A percentile compares a stretch with the other conserved stretches of the same genome.
Evolutionary conservation across 2,329 filamentous ascomycete species (phyloP).

Genomic region (Curvularia verruculosa): DNA sequence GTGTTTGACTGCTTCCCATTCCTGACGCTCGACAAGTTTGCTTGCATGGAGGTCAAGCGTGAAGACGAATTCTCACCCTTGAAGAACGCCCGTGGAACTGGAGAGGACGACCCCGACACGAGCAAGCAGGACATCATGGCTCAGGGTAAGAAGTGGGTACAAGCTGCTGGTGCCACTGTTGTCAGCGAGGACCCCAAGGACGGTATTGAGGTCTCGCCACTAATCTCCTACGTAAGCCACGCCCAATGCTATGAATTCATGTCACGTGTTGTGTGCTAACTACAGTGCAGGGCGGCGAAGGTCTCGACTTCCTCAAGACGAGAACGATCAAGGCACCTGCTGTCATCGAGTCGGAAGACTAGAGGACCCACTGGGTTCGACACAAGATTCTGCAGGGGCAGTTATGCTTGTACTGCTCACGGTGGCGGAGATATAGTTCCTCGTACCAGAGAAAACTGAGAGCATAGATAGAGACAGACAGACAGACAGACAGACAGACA

Average conservation of each 20-base stretch:
- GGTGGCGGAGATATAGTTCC: neutral
- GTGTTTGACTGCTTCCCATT: constrained; percentile 98
- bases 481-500: constrained; percentile 14
- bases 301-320: constrained; percentile 65
- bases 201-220: constrained; percentile 88
- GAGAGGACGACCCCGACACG: constrained; percentile 92
- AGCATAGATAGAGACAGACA: constrained; percentile 14
- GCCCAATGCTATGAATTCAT: neutral
- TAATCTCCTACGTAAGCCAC: constrained; percentile 90
- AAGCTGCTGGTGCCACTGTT: constrained; percentile 77
- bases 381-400: neutral
- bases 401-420: neutral
- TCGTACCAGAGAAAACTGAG: neutral
- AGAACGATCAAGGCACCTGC: constrained; percentile 68
- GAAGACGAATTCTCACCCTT: constrained; percentile 98
- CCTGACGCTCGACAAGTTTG: constrained; percentile 84
- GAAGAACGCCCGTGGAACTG: constrained; percentile 84
- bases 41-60: constrained; percentile 91
- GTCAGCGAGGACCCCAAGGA: constrained; percentile 61
- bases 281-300: constrained; percentile 63
- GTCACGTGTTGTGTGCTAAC: neutral
- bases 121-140: constrained; percentile 88
- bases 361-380: constrained; percentile 17
- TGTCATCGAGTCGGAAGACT: constrained; percentile 66
- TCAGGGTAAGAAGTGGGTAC: constrained; percentile 86